Base-by-base conservation (phyloP, 805 yeast genomes). In the Pichia sporocuriosa region DNA sequence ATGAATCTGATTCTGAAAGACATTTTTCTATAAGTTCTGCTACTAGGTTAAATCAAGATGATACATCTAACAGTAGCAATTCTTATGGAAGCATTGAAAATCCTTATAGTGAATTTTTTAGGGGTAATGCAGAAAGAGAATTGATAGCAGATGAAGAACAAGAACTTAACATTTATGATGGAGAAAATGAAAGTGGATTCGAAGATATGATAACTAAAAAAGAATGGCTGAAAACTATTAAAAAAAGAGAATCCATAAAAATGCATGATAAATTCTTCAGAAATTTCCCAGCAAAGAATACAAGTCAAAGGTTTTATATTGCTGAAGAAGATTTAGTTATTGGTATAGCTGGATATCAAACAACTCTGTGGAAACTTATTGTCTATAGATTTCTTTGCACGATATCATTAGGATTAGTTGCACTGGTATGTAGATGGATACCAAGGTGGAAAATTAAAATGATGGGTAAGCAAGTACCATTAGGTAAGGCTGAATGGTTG, bases 291-390 rank as follows among this genome's bases (percentile, higher is more conserved):
- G 71, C 84, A 0, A 61, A 50, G 11, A 61, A 70, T 37, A 66
- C 66, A 42, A 72, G 70, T 50, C 99, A 93, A 62, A 71, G 96
- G 43, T 87, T 84, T 60, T 93, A 90, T 60, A 75, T 93, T 47
- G 89, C 96, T 0, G 97, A 93, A 59, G 98, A 93, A 58, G 99
- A 93, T 66, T 67, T 93, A 55, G 90, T 90, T 11, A 75, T 93
- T 45, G 96, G 95, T 47, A 84, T 93, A 47, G 98, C 97, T 0
- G 97, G 97, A 4, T 93, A 85, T 60, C 62, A 62, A 40, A 75
- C 79, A 13, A 73, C 80, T 11, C 55, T 55, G 36, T 40, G 69
- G 49, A 75, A 79, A 46, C 53, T 62, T 4, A 30, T 65, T 0
- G 13, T 72, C 1, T 88, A 81, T 57, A 72, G 75, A 45, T 12